Percentiles rank a stretch among this genome's conserved stretches.
phyloP scores from a whole-genome alignment of 2,329 filamentous ascomycete genomes.

The Pseudogymnoascus sp. region DNA sequence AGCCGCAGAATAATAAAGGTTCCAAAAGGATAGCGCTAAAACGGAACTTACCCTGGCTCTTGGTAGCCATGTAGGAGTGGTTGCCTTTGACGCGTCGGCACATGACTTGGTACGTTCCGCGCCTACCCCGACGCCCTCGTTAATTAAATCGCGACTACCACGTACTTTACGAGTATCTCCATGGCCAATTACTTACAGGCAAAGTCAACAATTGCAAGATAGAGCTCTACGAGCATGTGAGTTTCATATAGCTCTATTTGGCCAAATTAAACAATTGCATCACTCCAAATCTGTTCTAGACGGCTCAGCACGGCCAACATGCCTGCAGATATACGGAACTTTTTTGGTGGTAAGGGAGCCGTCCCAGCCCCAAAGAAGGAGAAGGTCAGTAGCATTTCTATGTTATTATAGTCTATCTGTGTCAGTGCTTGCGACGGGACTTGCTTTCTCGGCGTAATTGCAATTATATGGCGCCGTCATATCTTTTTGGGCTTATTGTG shows the following conservation, averaged over 20 bases:
- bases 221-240: not conserved
- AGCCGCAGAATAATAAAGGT: constrained; percentile 4
- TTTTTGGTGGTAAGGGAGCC: constrained; percentile 74
- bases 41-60: constrained; percentile 1
- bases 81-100: constrained; percentile 6
- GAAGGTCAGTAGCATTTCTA: constrained; percentile 20
- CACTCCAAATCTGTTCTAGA: not conserved
- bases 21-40: constrained; percentile 2
- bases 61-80: not conserved
- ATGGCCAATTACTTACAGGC: not conserved
- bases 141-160: constrained; percentile 3
- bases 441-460: not conserved
- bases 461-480: not conserved
- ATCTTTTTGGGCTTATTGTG: not conserved
- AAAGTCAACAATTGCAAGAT: not conserved
- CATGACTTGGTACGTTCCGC: constrained; percentile 6
- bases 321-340: constrained; percentile 83
- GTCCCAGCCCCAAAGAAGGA: constrained; percentile 41
- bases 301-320: constrained; percentile 40
- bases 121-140: not conserved
- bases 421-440: not conserved
- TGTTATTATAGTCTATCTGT: not conserved
- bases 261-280: not conserved
- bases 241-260: not conserved
- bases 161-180: not conserved